Percentiles rank a stretch among this genome's conserved stretches.
These are phyloP conservation scores for Globisporangium viniferum DNA, from an alignment of 352 stramenopile species.

Conservation along the genomic window DNA sequence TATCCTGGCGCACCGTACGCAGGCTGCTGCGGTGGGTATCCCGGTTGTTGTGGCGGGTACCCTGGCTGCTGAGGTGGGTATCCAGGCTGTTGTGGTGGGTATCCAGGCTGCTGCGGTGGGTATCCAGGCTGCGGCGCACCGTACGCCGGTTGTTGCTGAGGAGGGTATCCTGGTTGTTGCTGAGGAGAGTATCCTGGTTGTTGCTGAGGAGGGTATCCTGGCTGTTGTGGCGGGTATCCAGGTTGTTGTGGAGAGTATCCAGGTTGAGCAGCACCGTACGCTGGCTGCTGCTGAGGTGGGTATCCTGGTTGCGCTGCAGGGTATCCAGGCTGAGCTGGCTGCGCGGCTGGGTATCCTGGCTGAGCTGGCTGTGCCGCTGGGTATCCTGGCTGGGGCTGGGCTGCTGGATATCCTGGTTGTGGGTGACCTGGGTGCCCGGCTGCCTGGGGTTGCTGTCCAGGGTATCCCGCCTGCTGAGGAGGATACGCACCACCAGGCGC, in stretches of 20 bases:
- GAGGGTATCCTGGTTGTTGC: slow-evolving; percentile 24
- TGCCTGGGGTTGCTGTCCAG: slow-evolving; percentile 1
- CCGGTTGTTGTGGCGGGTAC: slow-evolving; percentile 9
- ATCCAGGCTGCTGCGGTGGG: slow-evolving; percentile 23
- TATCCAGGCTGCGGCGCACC: slow-evolving; percentile 23
- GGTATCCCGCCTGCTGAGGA: slow-evolving; percentile 11
- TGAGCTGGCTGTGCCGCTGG: slow-evolving; percentile 20
- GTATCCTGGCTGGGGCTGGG: slow-evolving; percentile 22
- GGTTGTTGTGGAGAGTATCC: slow-evolving; percentile 24
- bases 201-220: slow-evolving; percentile 20
- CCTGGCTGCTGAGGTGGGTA: slow-evolving; percentile 21
- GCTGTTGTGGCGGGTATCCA: slow-evolving; percentile 23
- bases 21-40: slow-evolving; percentile 21
- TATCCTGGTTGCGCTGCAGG: slow-evolving; percentile 19
- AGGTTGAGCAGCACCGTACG: slow-evolving; percentile 13
- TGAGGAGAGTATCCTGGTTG: slow-evolving; percentile 20
- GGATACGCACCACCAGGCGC: not conserved
- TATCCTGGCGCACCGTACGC: slow-evolving; percentile 12
- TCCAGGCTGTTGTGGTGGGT: slow-evolving; percentile 8
- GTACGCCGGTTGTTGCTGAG: slow-evolving; percentile 19
- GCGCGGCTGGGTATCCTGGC: slow-evolving; percentile 18
- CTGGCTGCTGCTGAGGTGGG: slow-evolving; percentile 17
- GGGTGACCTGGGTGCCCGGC: slow-evolving; percentile 19
- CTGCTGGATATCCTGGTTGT: slow-evolving; percentile 18
- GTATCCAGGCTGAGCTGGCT: slow-evolving; percentile 13